A percentile compares a stretch with the other conserved stretches of the same genome.
These are phyloP conservation scores for Carex arenaria DNA, from an alignment of 202 grass and related monocot species.

Conservation along the genomic window DNA sequence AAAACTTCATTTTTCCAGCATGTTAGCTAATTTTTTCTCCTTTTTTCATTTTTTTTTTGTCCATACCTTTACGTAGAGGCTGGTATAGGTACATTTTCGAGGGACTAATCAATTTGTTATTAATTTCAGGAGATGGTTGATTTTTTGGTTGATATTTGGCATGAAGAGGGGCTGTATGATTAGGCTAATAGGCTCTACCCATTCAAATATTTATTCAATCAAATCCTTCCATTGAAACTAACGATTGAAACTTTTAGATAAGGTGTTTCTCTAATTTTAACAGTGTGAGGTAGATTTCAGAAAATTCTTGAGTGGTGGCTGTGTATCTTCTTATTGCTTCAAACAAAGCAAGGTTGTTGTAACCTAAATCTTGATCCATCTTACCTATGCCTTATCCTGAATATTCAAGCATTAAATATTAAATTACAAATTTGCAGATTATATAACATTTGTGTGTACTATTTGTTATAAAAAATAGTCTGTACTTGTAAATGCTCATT, in stretches of 20 bases:
- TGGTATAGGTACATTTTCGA: neutral
- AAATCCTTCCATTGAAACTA: neutral
- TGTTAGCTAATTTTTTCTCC: neutral
- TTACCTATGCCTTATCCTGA: neutral
- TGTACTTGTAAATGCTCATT: too few species aligned
- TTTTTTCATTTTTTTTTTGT: neutral
- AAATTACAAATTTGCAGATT: neutral
- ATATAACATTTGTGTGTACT: neutral
- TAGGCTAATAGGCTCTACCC: constrained; percentile 50
- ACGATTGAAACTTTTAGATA: neutral
- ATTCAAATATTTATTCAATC: constrained; percentile 11
- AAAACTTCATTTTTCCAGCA: neutral
- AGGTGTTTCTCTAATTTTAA: constrained; percentile 21
- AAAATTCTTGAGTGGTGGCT: too few species aligned
- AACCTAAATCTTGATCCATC: neutral
- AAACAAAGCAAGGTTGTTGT: neutral
- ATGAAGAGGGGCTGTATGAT: constrained; percentile 80
- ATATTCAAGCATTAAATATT: neutral
- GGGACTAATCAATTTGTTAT: constrained; percentile 12
- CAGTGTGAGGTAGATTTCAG: constrained; percentile 5
- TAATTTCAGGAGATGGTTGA: constrained; percentile 82
- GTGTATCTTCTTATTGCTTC: too few species aligned
- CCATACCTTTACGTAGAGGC: neutral
- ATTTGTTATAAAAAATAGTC: neutral
- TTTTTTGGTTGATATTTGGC: constrained; percentile 90